Evolutionary conservation across 2,329 filamentous ascomycete genomes (phyloP), one percentile per base, ranked within the genome.

Genomic region (Pestalotiopsis sp.): DNA sequence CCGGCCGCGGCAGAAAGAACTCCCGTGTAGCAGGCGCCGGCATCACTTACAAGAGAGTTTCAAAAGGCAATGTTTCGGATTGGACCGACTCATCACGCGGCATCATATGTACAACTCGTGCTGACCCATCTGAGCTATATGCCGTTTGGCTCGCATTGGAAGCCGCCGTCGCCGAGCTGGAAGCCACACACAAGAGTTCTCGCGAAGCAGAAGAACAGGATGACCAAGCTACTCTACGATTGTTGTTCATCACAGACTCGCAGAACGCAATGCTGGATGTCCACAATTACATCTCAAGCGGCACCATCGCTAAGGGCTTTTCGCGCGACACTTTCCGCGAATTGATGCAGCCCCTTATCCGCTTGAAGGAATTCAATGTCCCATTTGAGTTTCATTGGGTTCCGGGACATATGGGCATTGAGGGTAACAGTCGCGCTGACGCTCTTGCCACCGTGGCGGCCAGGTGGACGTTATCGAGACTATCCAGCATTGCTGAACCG

Each of bases 351-450:
- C 63, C 63, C 1, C 2, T 65, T 0, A 31, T 14, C 1, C 11
- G 41, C 4, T 5, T 65, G 13, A 17, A 20, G 13, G 23, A 65
- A 14, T 14, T 56, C 4, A 36, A 25, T n/a, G 25, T 57, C 6
- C 25, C 23, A 5, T 12, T 57, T 13, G n/a, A 56, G 11, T 57
- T 65, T 13, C 63, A 65, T 41, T 65, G 63, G 63, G 63, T 56
- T 17, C 63, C 63, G 2, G n/a, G 38, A 20, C 63, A 65, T n/a
- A 65, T 23, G 27, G 45, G 14, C 23, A 17, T 38, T 4, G 63
- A 65, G 39, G 63, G 63, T 1, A 57, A 65, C 25, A 11, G 3
- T 17, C 63, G 63, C 3, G 63, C 63, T n/a, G 63, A 65, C 27
- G 25, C 3, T 20, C 9, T 36, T n/a, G 63, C 63, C 5, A 5